Conservation (phyloP, 2,329 filamentous ascomycete species). For the Phialophora expanda region DNA sequence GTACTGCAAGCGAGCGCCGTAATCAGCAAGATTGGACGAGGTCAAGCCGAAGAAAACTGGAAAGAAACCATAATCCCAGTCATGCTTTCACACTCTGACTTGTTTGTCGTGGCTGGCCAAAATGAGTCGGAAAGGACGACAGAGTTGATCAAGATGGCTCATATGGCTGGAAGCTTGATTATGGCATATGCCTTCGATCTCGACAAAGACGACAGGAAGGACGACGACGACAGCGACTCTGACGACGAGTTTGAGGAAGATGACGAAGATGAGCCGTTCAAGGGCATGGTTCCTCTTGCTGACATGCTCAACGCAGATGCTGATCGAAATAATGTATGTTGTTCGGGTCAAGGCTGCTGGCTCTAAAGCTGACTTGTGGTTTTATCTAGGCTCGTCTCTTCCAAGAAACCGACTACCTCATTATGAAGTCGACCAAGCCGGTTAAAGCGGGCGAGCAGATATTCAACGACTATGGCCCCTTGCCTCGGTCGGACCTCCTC, state of each 20-base stretch:
- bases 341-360: conserved; percentile 47
- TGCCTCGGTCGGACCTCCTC: conserved; percentile 80
- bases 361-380: conserved; percentile 1
- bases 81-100: conserved; percentile 47
- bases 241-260: conserved; percentile 35
- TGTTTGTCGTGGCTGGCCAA: conserved; percentile 49
- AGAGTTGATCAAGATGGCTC: conserved; percentile 64
- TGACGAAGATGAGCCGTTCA: conserved; percentile 56
- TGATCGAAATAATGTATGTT: conserved; percentile 69
- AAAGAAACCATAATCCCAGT: conserved; percentile 61
- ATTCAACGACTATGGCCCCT: conserved; percentile 86
- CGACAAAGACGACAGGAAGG: conserved; percentile 41
- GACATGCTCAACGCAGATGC: conserved; percentile 90
- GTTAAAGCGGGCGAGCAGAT: conserved; percentile 77
- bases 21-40: conserved; percentile 75
- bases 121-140: conserved; percentile 39
- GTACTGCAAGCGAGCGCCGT: conserved; percentile 79
- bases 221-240: conserved; percentile 33
- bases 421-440: conserved; percentile 71
- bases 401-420: conserved; percentile 64
- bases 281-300: conserved; percentile 79
- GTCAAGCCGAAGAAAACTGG: conserved; percentile 73
- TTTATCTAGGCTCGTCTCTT: conserved; percentile 58
- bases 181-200: conserved; percentile 95
- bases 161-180: conserved; percentile 83